Conservation (phyloP, 2,329 filamentous ascomycete species). For the Ceratocystis smalleyi region DNA sequence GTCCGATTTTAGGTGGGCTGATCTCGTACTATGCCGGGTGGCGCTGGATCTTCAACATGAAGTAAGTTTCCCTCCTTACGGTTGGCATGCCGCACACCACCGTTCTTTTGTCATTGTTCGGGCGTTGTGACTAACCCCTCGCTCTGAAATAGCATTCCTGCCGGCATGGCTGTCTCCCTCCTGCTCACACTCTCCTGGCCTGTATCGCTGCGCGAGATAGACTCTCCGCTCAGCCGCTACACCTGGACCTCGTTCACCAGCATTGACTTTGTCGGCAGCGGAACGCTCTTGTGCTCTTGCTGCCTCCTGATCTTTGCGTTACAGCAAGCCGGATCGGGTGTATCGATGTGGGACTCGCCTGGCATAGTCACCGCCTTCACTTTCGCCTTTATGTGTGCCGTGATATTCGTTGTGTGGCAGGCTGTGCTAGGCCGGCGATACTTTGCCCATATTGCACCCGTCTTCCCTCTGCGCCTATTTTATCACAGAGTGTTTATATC, state of each 20-base stretch:
- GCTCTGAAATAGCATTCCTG: slow-evolving; percentile 29
- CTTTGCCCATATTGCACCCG: slow-evolving; percentile 32
- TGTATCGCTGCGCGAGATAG: slow-evolving; percentile 8
- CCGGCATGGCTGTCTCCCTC: slow-evolving; percentile 31
- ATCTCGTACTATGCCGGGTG: slow-evolving; percentile 39
- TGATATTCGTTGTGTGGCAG: slow-evolving; percentile 38
- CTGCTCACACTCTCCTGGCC: slow-evolving; percentile 22
- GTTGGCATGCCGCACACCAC: background rate
- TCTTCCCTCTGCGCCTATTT: slow-evolving; percentile 38
- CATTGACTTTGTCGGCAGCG: slow-evolving; percentile 38
- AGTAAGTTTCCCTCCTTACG: slow-evolving; percentile 27
- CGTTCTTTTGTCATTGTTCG: slow-evolving; percentile 14
- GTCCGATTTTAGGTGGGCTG: slow-evolving; percentile 41
- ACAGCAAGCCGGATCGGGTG: slow-evolving; percentile 40
- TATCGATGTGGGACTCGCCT: slow-evolving; percentile 36
- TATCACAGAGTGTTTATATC: slow-evolving; percentile 35
- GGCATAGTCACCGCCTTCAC: slow-evolving; percentile 35
- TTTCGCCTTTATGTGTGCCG: slow-evolving; percentile 33
- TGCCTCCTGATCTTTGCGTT: slow-evolving; percentile 40
- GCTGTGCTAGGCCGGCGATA: slow-evolving; percentile 27
- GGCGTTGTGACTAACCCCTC: background rate
- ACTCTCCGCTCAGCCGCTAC: slow-evolving; percentile 10
- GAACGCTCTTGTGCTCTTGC: slow-evolving; percentile 36
- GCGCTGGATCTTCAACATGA: slow-evolving; percentile 47
- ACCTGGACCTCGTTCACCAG: slow-evolving; percentile 30